Evolutionary conservation across 169 alveolate species (phyloP).

Genomic region (Plasmodium yoelii): DNA sequence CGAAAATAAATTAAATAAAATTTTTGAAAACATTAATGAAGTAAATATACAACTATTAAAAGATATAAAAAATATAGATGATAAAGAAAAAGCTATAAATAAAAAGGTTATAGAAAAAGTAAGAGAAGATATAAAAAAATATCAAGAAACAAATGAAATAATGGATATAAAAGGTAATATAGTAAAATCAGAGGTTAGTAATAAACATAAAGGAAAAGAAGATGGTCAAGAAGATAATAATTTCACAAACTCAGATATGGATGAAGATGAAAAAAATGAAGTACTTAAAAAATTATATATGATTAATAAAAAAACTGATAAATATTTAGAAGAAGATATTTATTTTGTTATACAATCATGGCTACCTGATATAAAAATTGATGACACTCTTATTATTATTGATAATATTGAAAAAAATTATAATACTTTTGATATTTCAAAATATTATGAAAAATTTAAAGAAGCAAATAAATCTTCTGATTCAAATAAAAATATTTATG

Average conservation of each 20-base stretch:
- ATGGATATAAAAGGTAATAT: slow-evolving; percentile 57
- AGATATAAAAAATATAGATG: slow-evolving; percentile 51
- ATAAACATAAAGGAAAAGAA: slow-evolving; percentile 13
- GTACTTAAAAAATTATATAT: slow-evolving; percentile 54
- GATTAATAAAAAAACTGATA: slow-evolving; percentile 62
- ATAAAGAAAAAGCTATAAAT: slow-evolving; percentile 53
- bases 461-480: slow-evolving; percentile 34
- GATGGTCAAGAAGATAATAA: slow-evolving; percentile 22
- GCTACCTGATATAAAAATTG: slow-evolving; percentile 71
- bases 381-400: slow-evolving; percentile 52
- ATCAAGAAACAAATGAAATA: slow-evolving; percentile 63
- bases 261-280: slow-evolving; percentile 74
- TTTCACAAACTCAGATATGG: slow-evolving; percentile 10
- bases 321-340: slow-evolving; percentile 62
- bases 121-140: slow-evolving; percentile 60
- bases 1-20: slow-evolving; percentile 10
- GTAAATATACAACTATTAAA: slow-evolving; percentile 63
- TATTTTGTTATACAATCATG: slow-evolving; percentile 63
- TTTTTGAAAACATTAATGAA: slow-evolving; percentile 73
- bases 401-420: slow-evolving; percentile 59
- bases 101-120: slow-evolving; percentile 68
- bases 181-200: not conserved
- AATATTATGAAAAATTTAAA: slow-evolving; percentile 55
- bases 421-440: slow-evolving; percentile 54
- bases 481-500: not conserved